These are phyloP conservation scores for Fusarium hostae DNA, from an alignment of 2,329 filamentous ascomycete genomes.

Conservation along the genomic window DNA sequence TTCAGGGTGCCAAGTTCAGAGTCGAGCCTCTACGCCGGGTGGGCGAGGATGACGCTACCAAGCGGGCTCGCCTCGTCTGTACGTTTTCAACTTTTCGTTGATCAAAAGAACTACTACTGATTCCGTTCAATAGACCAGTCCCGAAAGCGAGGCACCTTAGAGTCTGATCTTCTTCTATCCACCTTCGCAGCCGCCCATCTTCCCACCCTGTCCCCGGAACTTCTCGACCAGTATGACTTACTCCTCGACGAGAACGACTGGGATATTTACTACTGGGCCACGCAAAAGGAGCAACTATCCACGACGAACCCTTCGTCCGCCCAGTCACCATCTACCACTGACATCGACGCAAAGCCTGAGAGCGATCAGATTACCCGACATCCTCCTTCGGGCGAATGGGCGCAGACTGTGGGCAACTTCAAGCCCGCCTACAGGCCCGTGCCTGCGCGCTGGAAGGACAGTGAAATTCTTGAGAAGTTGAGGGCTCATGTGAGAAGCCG, in stretches of 20 bases:
- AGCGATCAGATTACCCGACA: conserved; percentile 50
- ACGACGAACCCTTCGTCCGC: conserved; percentile 50
- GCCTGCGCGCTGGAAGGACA: conserved; percentile 84
- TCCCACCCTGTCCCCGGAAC: conserved; percentile 73
- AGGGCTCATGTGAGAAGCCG: conserved; percentile 80
- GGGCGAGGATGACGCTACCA: conserved; percentile 86
- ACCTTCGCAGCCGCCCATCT: conserved; percentile 91
- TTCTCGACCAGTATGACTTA: conserved; percentile 85
- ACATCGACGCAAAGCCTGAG: conserved; percentile 37
- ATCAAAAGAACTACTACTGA: background rate
- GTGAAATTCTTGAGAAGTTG: conserved; percentile 80
- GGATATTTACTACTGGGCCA: conserved; percentile 99
- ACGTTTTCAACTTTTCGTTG: conserved; percentile 46
- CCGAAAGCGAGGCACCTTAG: conserved; percentile 94
- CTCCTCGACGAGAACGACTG: conserved; percentile 99
- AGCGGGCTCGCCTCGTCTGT: conserved; percentile 84
- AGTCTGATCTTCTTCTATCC: conserved; percentile 94
- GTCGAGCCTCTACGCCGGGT: conserved; percentile 88
- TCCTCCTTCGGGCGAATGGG: conserved; percentile 80
- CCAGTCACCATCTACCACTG: conserved; percentile 19
- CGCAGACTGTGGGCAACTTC: conserved; percentile 94
- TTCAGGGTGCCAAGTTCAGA: conserved; percentile 86
- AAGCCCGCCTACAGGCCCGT: conserved; percentile 94
- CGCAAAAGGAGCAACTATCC: conserved; percentile 74
- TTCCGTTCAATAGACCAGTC: conserved; percentile 74